Base-by-base conservation (phyloP, 83 land plant species). In the Picea mariana region DNA sequence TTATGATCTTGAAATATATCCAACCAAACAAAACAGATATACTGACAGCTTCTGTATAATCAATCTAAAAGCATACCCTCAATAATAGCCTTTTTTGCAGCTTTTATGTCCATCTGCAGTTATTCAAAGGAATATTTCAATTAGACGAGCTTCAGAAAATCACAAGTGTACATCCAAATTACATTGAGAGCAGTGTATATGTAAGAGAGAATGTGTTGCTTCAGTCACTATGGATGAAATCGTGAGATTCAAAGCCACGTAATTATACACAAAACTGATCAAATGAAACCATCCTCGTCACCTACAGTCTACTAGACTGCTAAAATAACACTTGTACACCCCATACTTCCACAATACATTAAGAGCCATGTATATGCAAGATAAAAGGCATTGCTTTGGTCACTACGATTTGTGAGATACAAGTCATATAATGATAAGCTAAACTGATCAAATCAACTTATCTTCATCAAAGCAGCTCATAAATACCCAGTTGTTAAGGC, bases 21-120 rank as follows among this genome's bases (percentile, higher is more conserved):
- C 42, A 47, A 20, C 52, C 18, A 71, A 67, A 71, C 8, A 42
- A 2, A 71, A 71, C 49, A 71, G 47, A 40, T 71, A 17, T 47
- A 71, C n/a, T 8, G 9, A 47, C 42, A 21, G 17, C 24, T 38
- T 42, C 75, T 21, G 20, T 71, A n/a, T 38, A 71, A 67, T 31
- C 42, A 21, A 42, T 40, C 44, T 58, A 61, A 77, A 62, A 16
- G 26, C 55, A 42, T 34, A 92, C 97, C 97, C 49, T 92, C 91
- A 82, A 89, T 84, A 77, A 94, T 90, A n/a, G 97, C 89, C 73
- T 85, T 90, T 66, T 94, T 94, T 62, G 97, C 90, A 77, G 87
- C 91, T 85, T 90, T 92, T 6, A 89, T 82, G 85, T 92, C 95
- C 89, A 94, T 83, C 97, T 94, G 90, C 79, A 85, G 65, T 62